Base-by-base conservation (phyloP, 768 basidiomycete species). In the Antrodiella citrinella region DNA sequence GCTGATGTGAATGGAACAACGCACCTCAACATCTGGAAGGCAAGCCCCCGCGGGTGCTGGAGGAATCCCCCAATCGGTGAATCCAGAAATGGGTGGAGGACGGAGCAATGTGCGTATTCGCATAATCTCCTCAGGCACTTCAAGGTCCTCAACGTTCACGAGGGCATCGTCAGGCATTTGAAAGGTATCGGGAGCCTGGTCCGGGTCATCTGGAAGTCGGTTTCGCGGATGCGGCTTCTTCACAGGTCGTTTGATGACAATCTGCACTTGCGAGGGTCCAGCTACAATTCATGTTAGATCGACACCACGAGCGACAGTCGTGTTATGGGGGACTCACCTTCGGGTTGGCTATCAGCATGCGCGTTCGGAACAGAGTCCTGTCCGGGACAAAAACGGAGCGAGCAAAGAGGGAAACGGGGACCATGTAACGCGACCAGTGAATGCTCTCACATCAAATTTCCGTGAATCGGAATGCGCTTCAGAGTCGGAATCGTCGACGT, bases 31-130 rank as follows among this genome's bases (percentile, higher is more conserved):
- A 3, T 70, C 73, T 4, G 84, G 76, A 57, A 89, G 80, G 51
- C 80, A 82, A 1, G 77, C 69, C 44, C 71, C 72, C 0, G 67
- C 65, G 0, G 81, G 68, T 44, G 73, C 71, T 0, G 80, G 71
- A 0, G 87, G 85, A 52, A 93, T 87, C 4, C 87, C 90, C 82
- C 87, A 92, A 58, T 91, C 80, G 1, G 69, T 70, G 2, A 82
- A 57, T 20, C 80, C 85, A 1, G 77, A 72, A 52, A 88, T 82
- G 1, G 78, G 72, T 15, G 81, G 78, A 3, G 87, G 89, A 11
- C 65, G 69, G 22, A 90, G 67, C 2, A 86, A 67, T 3, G 67
- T 63, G 30, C 84, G 74, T 18, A 88, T 76, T 9, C 65, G 72
- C 5, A 68, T 54, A 1, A 84, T 57, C 53, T 87, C 84, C 53